Percentiles rank a stretch among this genome's conserved stretches.
These are phyloP conservation scores for Aureobasidium sp. DNA, from an alignment of 2,329 filamentous ascomycete species.

Conservation along the genomic window DNA sequence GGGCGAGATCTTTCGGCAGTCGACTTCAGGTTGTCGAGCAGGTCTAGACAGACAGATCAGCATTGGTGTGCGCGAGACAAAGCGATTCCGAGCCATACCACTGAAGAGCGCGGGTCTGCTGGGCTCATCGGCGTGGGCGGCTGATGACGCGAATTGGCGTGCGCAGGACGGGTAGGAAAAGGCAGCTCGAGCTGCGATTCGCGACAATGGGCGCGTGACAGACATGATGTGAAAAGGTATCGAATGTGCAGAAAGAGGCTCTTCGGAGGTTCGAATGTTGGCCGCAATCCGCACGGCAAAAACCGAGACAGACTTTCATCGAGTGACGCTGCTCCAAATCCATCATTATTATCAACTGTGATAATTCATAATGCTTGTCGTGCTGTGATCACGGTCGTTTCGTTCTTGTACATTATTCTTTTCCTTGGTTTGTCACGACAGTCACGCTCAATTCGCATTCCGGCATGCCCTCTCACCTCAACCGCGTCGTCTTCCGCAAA, in stretches of 20 bases:
- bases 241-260: too few relatives aligned
- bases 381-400: background rate
- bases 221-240: constrained; percentile 12
- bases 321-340: too few relatives aligned
- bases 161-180: background rate
- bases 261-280: background rate
- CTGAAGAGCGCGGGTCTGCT: background rate
- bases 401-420: background rate
- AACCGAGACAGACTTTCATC: too few relatives aligned
- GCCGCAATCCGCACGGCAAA: constrained; percentile 8
- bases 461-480: constrained; percentile 53
- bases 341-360: background rate
- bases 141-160: constrained; percentile 11
- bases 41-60: background rate
- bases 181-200: background rate
- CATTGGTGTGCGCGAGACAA: background rate
- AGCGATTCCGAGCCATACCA: background rate
- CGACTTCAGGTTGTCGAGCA: background rate
- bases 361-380: background rate
- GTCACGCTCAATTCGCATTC: background rate
- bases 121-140: constrained; percentile 1
- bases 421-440: background rate
- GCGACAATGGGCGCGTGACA: background rate
- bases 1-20: background rate
- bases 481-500: constrained; percentile 53